Conservation (phyloP, 805 yeast genomes). For the Metschnikowia baotianmanensis region DNA sequence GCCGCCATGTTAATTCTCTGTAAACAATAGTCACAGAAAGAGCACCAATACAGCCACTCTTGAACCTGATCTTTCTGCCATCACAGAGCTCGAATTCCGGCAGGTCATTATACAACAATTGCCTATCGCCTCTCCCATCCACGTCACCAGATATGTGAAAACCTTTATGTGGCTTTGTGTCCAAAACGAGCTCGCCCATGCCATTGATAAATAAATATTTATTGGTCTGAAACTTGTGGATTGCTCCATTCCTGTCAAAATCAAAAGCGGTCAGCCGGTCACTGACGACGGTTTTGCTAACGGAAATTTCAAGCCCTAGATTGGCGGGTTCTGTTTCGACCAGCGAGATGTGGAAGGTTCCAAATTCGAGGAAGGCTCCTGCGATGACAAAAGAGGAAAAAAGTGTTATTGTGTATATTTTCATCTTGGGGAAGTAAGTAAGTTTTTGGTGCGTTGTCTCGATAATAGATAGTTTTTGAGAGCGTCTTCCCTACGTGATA, state of each 20-base stretch:
- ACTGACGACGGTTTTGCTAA: not conserved
- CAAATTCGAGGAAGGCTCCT: not conserved
- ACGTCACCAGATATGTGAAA: not conserved
- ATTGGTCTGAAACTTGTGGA: conserved; percentile 1
- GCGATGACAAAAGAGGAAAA: not conserved
- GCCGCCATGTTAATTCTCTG: not conserved
- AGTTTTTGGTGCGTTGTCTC: too few relatives aligned
- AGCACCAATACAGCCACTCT: not conserved
- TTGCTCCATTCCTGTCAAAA: not conserved
- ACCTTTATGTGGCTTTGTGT: not conserved
- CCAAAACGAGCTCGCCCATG: not conserved
- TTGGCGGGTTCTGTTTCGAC: not conserved
- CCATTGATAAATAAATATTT: not conserved
- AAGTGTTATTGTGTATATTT: too few relatives aligned
- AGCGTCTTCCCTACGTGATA: too few relatives aligned
- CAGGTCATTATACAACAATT: not conserved
- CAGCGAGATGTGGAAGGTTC: not conserved
- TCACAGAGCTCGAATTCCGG: not conserved
- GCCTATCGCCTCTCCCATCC: not conserved
- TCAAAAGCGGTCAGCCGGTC: conserved; percentile 2
- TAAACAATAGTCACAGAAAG: not conserved
- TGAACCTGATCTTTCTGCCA: not conserved
- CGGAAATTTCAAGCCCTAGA: not conserved
- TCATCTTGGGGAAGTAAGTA: too few relatives aligned
- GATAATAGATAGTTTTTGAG: too few relatives aligned